Evolutionary conservation across 2,329 filamentous ascomycete species (phyloP), one percentile per base, ranked within the genome.

Genomic region (Fusarium robinianum): DNA sequence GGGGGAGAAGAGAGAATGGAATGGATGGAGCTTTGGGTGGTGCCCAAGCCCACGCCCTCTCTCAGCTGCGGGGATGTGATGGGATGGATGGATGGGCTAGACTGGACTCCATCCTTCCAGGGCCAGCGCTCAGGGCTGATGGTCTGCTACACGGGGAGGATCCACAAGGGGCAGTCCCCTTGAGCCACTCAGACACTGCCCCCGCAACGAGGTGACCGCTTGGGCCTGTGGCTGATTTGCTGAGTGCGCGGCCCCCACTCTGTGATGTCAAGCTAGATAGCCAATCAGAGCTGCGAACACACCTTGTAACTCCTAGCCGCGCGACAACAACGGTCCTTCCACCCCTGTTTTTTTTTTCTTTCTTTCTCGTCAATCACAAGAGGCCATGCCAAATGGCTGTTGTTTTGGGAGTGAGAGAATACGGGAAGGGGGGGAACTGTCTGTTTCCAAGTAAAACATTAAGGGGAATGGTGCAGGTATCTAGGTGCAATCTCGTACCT

Each of bases 141-240:
- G 32, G 48, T 30, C 10, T 43, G 32, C 33, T 32, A 31, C 14
- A 37, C 6, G 25, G 40, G 29, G 34, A 40, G 43, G 54, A 48
- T 56, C 54, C 57, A 49, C 49, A 49, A 29, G 12, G 45, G 48
- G 50, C 33, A n/a, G n/a, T n/a, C n/a, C n/a, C 45, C 45, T 46
- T 49, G 52, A 53, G 45, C 57, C 57, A 58, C 57, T 58, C 57
- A 26, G 39, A 49, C 39, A 38, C 32, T 23, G 53, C 55, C 49
- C 56, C 54, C 53, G 53, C 54, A 60, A 41, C 46, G 29, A 53
- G 41, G 55, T 55, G 52, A 58, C 58, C 53, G 52, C 53, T 36
- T 53, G 42, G 37, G 22, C 44, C 37, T 45, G 46, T 53, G 56
- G 54, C 53, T 61, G 58, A 61, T 61, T 61, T 59, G 58, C 57